A percentile compares a stretch with the other conserved stretches of the same genome.
Evolutionary conservation across 2,329 filamentous ascomycete species (phyloP).

Genomic region (Tolypocladium tropicale): DNA sequence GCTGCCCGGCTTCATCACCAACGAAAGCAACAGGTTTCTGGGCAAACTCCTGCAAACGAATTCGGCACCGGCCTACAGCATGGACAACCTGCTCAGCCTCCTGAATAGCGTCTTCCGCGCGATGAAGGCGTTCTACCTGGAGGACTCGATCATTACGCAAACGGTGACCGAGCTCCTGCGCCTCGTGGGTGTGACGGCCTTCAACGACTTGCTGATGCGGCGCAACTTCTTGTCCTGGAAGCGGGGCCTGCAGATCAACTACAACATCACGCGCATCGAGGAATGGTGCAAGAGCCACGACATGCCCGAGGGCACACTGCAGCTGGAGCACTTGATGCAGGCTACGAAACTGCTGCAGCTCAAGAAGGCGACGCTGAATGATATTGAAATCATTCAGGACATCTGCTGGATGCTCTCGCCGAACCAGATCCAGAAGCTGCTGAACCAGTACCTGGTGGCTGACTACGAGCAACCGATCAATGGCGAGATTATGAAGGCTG

Average conservation of each 20-base stretch:
- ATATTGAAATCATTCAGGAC: slow-evolving; percentile 99
- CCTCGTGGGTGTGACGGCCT: slow-evolving; percentile 91
- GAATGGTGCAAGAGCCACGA: slow-evolving; percentile 99
- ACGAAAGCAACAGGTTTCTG: slow-evolving; percentile 95
- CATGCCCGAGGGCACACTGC: slow-evolving; percentile 95
- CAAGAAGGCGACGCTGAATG: slow-evolving; percentile 97
- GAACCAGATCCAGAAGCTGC: slow-evolving; percentile 96
- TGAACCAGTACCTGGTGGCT: slow-evolving; percentile 97
- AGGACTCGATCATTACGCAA: slow-evolving; percentile 92
- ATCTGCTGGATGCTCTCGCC: slow-evolving; percentile 99
- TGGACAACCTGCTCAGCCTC: slow-evolving; percentile 94
- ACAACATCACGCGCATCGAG: slow-evolving; percentile 98
- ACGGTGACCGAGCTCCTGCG: slow-evolving; percentile 88
- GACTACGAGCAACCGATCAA: slow-evolving; percentile 99
- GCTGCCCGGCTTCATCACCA: slow-evolving; percentile 94
- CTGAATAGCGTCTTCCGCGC: slow-evolving; percentile 96
- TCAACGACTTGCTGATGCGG: slow-evolving; percentile 96
- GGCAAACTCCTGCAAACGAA: slow-evolving; percentile 91
- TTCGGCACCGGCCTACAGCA: slow-evolving; percentile 91
- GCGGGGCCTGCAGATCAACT: slow-evolving; percentile 97
- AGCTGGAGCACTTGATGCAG: slow-evolving; percentile 99
- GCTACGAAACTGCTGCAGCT: slow-evolving; percentile 95
- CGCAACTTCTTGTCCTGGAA: slow-evolving; percentile 99
- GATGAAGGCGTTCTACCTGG: slow-evolving; percentile 97
- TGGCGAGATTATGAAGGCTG: slow-evolving; percentile 99